These are phyloP conservation scores for Ambrosiella beaveri DNA, from an alignment of 2,329 filamentous ascomycete species.

Conservation along the genomic window DNA sequence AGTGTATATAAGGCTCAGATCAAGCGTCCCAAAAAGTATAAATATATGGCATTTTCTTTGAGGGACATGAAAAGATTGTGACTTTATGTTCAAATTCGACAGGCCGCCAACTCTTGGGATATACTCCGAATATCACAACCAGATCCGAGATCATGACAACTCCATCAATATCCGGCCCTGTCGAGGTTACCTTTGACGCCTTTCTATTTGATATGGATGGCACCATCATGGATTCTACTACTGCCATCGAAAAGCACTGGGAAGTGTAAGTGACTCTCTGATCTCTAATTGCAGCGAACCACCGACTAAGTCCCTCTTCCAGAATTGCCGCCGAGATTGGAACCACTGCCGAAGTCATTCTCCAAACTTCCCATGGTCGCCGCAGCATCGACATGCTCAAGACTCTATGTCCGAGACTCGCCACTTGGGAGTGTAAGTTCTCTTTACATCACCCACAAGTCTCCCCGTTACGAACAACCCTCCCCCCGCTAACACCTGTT, in stretches of 20 bases:
- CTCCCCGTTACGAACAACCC: background rate
- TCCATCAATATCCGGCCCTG: conserved; percentile 23
- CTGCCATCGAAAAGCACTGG: conserved; percentile 66
- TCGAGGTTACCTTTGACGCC: conserved; percentile 33
- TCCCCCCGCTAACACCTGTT: conserved; percentile 1
- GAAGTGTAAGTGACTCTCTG: conserved; percentile 33
- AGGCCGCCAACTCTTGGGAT: too few relatives aligned
- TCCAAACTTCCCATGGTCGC: conserved; percentile 80
- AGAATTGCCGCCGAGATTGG: conserved; percentile 72
- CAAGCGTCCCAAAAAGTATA: too few relatives aligned
- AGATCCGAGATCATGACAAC: conserved; percentile 17
- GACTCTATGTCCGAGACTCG: conserved; percentile 64
- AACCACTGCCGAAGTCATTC: conserved; percentile 66
- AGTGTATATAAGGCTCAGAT: too few relatives aligned
- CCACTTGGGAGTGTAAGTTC: conserved; percentile 78
- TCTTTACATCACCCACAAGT: background rate
- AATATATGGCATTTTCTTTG: too few relatives aligned
- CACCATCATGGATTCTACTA: conserved; percentile 67
- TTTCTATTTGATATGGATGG: conserved; percentile 65
- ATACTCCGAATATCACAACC: too few relatives aligned
- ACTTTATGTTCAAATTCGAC: too few relatives aligned
- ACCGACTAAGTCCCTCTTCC: conserved; percentile 24
- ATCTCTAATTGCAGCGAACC: too few relatives aligned
- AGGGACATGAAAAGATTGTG: too few relatives aligned
- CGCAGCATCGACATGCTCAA: conserved; percentile 73